Evolutionary conservation across 805 yeast genomes (phyloP).

Genomic region (Candida nitratophila): DNA sequence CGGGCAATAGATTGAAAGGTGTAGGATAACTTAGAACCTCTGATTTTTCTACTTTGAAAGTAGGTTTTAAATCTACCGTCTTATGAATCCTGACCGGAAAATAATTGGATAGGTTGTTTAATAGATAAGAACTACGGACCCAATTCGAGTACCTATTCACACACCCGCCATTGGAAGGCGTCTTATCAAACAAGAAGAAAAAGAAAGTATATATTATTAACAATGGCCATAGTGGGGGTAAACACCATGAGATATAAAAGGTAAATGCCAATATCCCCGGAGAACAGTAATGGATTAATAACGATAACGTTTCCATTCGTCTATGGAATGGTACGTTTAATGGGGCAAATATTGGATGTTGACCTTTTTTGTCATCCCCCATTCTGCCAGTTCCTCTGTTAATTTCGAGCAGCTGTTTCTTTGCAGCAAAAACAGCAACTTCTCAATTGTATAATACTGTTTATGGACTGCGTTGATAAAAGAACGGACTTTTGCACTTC

Average conservation of each 20-base stretch:
- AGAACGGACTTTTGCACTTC: too few relatives aligned
- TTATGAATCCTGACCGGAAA: constrained; percentile 74
- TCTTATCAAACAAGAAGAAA: constrained; percentile 52
- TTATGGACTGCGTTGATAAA: too few relatives aligned
- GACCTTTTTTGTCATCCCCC: too few relatives aligned
- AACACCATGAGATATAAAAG: constrained; percentile 51
- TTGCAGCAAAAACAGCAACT: too few relatives aligned
- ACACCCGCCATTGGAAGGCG: constrained; percentile 74
- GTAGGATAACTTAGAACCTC: constrained; percentile 3
- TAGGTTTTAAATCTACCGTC: constrained; percentile 64
- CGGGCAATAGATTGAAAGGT: neutral
- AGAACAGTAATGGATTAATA: constrained; percentile 68
- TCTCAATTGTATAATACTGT: too few relatives aligned
- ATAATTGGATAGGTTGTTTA: constrained; percentile 69
- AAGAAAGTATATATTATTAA: constrained; percentile 54
- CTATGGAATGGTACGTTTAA: constrained; percentile 46
- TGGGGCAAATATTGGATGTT: constrained; percentile 38
- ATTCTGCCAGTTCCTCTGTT: too few relatives aligned
- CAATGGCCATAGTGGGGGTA: constrained; percentile 49
- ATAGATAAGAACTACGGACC: constrained; percentile 51
- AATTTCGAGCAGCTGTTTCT: too few relatives aligned
- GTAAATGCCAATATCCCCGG: constrained; percentile 51
- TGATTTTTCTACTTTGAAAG: constrained; percentile 34
- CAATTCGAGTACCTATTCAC: constrained; percentile 47
- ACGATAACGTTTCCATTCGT: constrained; percentile 59